A percentile compares a stretch with the other conserved stretches of the same genome.
Evolutionary conservation across 768 basidiomycete species (phyloP).

Genomic region (Phaeotremella skinneri): DNA sequence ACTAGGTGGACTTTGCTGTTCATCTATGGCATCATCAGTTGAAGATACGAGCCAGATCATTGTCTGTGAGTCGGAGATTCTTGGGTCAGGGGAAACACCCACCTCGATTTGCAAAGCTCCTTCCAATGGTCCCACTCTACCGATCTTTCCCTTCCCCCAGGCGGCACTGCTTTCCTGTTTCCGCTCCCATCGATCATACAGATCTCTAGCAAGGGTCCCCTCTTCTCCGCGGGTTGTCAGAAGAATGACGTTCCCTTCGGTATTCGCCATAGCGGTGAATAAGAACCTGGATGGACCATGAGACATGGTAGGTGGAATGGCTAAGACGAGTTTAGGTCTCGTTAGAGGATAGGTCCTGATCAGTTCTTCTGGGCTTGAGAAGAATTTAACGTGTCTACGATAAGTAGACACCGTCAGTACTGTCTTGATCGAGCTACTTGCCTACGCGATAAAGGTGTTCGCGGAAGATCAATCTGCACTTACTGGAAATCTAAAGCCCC

Average conservation of each 20-base stretch:
- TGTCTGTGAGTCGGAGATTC: neutral
- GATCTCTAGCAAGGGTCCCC: slow-evolving; percentile 69
- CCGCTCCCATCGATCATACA: slow-evolving; percentile 84
- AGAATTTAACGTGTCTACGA: slow-evolving; percentile 84
- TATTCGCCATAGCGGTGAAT: slow-evolving; percentile 79
- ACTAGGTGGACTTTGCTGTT: slow-evolving; percentile 83
- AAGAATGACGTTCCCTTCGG: slow-evolving; percentile 80
- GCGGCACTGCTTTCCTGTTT: slow-evolving; percentile 74
- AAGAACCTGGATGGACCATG: slow-evolving; percentile 84
- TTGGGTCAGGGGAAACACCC: slow-evolving; percentile 28
- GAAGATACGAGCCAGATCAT: too few species aligned
- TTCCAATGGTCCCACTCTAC: slow-evolving; percentile 73
- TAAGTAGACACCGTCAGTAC: neutral
- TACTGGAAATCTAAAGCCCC: slow-evolving; percentile 88
- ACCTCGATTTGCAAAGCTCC: slow-evolving; percentile 68
- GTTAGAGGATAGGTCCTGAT: slow-evolving; percentile 77
- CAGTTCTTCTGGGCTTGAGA: slow-evolving; percentile 75
- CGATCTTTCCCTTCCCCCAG: slow-evolving; percentile 88
- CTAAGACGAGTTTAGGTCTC: slow-evolving; percentile 88
- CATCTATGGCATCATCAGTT: slow-evolving; percentile 58
- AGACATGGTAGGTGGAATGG: slow-evolving; percentile 86
- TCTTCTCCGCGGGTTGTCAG: slow-evolving; percentile 77
- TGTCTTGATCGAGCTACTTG: too few species aligned
- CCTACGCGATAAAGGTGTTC: too few species aligned
- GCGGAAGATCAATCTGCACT: slow-evolving; percentile 36